phyloP scores from a whole-genome alignment of 805 yeast species.

The Candida germanica region DNA sequence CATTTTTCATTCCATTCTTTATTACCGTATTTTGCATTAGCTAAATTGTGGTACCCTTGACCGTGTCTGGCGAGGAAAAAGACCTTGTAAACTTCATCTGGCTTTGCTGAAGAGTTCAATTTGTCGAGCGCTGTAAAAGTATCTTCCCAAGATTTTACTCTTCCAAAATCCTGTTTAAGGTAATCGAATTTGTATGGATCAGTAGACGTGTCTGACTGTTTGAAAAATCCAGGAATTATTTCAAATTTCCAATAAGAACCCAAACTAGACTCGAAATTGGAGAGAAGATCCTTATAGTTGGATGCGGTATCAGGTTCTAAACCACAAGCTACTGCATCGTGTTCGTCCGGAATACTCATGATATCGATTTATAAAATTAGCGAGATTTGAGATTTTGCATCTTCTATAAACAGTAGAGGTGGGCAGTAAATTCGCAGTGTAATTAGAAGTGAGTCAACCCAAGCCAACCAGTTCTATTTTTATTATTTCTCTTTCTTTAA shows the following conservation, averaged over 20 bases:
- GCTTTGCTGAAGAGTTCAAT: slow-evolving; percentile 30
- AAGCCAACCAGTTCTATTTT: too few species aligned
- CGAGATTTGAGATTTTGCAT: too few species aligned
- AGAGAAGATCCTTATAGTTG: slow-evolving; percentile 12
- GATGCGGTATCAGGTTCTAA: slow-evolving; percentile 17
- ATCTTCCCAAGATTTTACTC: slow-evolving; percentile 33
- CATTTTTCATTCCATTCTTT: slow-evolving; percentile 46
- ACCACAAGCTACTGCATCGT: slow-evolving; percentile 33
- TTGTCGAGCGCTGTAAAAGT: slow-evolving; percentile 24
- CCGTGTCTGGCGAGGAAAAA: slow-evolving; percentile 52
- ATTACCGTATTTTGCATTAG: slow-evolving; percentile 44
- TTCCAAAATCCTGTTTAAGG: slow-evolving; percentile 44
- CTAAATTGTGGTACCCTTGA: slow-evolving; percentile 51
- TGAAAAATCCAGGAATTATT: slow-evolving; percentile 41
- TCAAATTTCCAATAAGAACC: slow-evolving; percentile 34
- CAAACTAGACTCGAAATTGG: slow-evolving; percentile 5
- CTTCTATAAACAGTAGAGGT: too few species aligned
- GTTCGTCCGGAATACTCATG: slow-evolving; percentile 15
- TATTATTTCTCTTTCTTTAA: too few species aligned
- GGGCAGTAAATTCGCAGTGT: too few species aligned
- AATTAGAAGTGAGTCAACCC: too few species aligned
- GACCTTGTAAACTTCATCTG: slow-evolving; percentile 39
- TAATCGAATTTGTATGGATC: slow-evolving; percentile 42
- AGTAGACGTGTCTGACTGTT: slow-evolving; percentile 41
- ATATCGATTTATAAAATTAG: too few species aligned